A percentile compares a stretch with the other conserved stretches of the same genome.
These are phyloP conservation scores for Colletotrichum brevisporum DNA, from an alignment of 2,329 filamentous ascomycete species.

Conservation along the genomic window DNA sequence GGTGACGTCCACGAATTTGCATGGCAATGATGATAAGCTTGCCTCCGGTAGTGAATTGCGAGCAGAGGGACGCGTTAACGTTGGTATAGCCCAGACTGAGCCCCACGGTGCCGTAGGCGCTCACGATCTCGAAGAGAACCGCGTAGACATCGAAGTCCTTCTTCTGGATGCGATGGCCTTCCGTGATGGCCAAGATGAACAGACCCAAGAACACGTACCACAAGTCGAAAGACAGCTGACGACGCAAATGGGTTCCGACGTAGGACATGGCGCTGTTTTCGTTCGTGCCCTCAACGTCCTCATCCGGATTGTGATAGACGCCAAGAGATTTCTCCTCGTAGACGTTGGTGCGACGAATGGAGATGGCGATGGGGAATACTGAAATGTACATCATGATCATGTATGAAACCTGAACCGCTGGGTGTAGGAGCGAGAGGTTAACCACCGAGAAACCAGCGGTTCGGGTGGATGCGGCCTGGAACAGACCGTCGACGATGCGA, in stretches of 20 bases:
- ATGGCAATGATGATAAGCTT: conserved; percentile 79
- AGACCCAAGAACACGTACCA: conserved; percentile 97
- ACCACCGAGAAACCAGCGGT: conserved; percentile 92
- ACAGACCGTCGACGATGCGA: conserved; percentile 87
- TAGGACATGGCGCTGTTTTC: conserved; percentile 80
- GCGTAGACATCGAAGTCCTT: conserved; percentile 77
- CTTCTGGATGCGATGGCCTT: conserved; percentile 78
- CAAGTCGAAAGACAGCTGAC: conserved; percentile 95
- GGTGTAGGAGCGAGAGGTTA: conserved; percentile 83
- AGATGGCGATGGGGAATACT: conserved; percentile 96
- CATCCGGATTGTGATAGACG: conserved; percentile 71
- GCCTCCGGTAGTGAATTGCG: conserved; percentile 82
- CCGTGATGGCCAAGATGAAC: conserved; percentile 92
- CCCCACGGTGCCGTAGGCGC: conserved; percentile 94
- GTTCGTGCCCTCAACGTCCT: conserved; percentile 62
- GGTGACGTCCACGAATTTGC: conserved; percentile 78
- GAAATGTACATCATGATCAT: conserved; percentile 99
- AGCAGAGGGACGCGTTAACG: conserved; percentile 85
- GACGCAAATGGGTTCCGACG: conserved; percentile 90
- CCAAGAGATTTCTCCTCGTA: conserved; percentile 93
- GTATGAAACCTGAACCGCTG: conserved; percentile 93
- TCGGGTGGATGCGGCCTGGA: conserved; percentile 89
- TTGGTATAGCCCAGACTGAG: conserved; percentile 85
- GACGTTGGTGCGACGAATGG: conserved; percentile 92
- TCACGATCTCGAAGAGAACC: conserved; percentile 87